phyloP scores from a whole-genome alignment of 192 early-diverging fungal genomes.

The Coemansia sp. region DNA sequence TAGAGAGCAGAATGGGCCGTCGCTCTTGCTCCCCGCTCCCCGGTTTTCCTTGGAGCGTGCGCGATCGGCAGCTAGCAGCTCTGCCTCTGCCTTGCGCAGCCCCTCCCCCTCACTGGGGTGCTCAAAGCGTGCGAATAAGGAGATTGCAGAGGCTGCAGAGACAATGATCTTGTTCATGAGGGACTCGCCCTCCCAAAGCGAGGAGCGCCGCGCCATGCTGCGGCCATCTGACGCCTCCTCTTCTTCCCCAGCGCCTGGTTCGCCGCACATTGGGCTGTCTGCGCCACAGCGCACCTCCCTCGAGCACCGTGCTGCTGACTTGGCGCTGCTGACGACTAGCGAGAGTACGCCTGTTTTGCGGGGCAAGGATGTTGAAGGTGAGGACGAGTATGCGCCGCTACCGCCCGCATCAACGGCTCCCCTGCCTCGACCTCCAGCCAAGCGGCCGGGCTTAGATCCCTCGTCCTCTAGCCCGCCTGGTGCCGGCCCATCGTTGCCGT shows the following conservation, averaged over 20 bases:
- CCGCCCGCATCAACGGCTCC: not conserved
- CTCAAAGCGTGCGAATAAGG: conserved; percentile 7
- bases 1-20: not conserved
- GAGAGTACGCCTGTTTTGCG: not conserved
- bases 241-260: not conserved
- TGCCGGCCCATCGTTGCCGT: not conserved
- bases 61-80: not conserved
- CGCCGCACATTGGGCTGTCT: not conserved
- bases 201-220: conserved; percentile 1
- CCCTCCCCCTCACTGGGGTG: not conserved
- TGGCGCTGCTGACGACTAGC: not conserved
- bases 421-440: not conserved
- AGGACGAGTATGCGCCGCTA: not conserved
- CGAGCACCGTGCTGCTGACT: not conserved
- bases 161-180: conserved; percentile 46
- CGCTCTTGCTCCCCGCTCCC: conserved; percentile 10
- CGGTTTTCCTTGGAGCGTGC: conserved; percentile 3
- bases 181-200: conserved; percentile 1
- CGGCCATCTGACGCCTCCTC: not conserved
- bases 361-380: not conserved
- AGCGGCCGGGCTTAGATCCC: not conserved
- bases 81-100: not conserved
- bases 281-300: not conserved
- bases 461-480: not conserved
- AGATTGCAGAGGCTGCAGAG: conserved; percentile 37